Percentiles rank a stretch among this genome's conserved stretches.
phyloP scores from a whole-genome alignment of 2,329 filamentous ascomycete species.

The Fonsecaea pedrosoi region DNA sequence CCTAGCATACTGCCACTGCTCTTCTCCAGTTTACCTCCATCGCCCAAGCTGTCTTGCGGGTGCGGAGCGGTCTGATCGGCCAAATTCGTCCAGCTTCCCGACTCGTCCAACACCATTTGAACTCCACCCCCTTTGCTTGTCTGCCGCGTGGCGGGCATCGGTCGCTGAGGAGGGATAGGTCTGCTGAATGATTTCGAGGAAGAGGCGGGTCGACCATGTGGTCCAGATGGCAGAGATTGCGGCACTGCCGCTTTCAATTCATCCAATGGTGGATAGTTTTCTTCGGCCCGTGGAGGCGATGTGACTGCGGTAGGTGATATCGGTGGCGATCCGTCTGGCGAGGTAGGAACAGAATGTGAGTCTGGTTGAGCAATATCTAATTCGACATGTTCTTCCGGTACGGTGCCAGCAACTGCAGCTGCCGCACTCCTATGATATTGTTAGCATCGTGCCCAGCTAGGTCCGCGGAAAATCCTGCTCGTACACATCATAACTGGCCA shows the following conservation, averaged over 20 bases:
- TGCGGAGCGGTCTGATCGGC: constrained; percentile 77
- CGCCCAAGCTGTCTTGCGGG: constrained; percentile 14
- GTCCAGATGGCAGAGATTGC: constrained; percentile 14
- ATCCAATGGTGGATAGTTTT: constrained; percentile 25
- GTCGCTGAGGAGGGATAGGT: constrained; percentile 45
- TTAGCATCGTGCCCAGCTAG: constrained; percentile 47
- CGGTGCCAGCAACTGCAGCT: constrained; percentile 36
- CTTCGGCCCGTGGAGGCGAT: constrained; percentile 19
- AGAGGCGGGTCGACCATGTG: constrained; percentile 28
- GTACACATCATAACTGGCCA: constrained; percentile 77
- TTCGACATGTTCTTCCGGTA: constrained; percentile 32
- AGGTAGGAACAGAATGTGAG: constrained; percentile 30
- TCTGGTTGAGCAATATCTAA: constrained; percentile 33
- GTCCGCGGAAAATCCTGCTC: constrained; percentile 42
- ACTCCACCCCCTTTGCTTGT: constrained; percentile 82
- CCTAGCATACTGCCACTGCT: constrained; percentile 77
- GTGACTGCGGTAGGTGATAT: constrained; percentile 33
- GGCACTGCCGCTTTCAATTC: constrained; percentile 35
- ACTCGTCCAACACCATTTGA: constrained; percentile 87
- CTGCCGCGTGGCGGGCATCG: constrained; percentile 66
- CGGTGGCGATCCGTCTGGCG: constrained; percentile 40
- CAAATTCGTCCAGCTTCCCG: constrained; percentile 88
- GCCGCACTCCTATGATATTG: constrained; percentile 42
- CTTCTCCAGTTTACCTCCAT: constrained; percentile 48
- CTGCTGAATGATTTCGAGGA: constrained; percentile 48